Conservation (phyloP, 306 rosid genomes). For the Fagus crenata region DNA sequence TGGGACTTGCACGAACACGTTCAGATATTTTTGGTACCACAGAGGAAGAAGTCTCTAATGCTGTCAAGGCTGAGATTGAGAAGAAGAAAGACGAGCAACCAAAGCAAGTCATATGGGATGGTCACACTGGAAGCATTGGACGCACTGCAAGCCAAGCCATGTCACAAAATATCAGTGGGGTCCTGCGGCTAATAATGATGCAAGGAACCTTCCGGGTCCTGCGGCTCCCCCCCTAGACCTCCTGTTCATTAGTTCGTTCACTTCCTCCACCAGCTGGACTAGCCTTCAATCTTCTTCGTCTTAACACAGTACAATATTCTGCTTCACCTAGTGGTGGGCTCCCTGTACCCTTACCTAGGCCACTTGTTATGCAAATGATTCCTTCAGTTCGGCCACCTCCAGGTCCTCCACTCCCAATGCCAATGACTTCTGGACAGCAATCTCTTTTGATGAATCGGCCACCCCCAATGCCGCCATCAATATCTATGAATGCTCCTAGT, state of each 20-base stretch:
- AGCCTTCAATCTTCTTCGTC: conserved; percentile 84
- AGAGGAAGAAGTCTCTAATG: conserved; percentile 95
- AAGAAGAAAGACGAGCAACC: conserved; percentile 96
- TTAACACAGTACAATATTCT: conserved; percentile 60
- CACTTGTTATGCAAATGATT: conserved; percentile 56
- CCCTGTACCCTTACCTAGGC: conserved; percentile 64
- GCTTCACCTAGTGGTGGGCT: conserved; percentile 54
- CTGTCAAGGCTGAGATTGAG: conserved; percentile 96
- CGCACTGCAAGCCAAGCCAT: conserved; percentile 93
- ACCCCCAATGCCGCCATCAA: conserved; percentile 59
- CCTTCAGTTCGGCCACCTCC: conserved; percentile 62
- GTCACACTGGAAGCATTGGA: conserved; percentile 96
- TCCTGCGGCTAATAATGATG: conserved; percentile 56
- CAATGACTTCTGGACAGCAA: conserved; percentile 66
- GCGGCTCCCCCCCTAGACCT: conserved; percentile 85
- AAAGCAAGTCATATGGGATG: conserved; percentile 98
- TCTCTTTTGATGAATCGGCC: conserved; percentile 55
- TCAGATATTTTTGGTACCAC: conserved; percentile 98
- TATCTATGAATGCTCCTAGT: conserved; percentile 54
- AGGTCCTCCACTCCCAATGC: conserved; percentile 67
- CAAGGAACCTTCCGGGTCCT: conserved; percentile 77
- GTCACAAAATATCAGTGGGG: conserved; percentile 79
- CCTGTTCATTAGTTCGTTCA: conserved; percentile 80
- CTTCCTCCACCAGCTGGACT: conserved; percentile 95
- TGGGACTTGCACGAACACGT: conserved; percentile 91